Evolutionary conservation across 257 asterid species (phyloP).

Genomic region (Phtheirospermum japonicum): DNA sequence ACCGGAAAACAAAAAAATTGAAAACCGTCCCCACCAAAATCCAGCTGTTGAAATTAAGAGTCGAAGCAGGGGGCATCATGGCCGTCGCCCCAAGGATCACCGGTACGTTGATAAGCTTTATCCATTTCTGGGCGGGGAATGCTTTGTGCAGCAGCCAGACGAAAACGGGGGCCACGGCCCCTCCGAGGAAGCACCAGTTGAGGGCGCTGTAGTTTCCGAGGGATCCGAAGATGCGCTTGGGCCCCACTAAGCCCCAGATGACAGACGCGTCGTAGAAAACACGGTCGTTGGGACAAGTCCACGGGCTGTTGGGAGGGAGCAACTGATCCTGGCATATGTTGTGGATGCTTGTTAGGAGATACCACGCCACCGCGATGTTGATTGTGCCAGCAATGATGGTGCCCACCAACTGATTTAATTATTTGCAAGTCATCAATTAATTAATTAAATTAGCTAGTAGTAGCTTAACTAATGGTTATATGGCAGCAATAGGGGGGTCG

Average conservation of each 20-base stretch:
- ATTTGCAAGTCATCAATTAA: too few relatives aligned
- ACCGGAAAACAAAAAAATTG: background rate
- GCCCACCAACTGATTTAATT: too few relatives aligned
- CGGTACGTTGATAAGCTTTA: background rate
- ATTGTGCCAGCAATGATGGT: background rate
- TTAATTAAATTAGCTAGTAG: too few relatives aligned
- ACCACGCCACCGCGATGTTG: background rate
- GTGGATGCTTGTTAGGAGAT: slow-evolving; percentile 3
- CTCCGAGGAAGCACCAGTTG: background rate
- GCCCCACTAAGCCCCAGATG: slow-evolving; percentile 2
- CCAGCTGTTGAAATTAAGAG: background rate
- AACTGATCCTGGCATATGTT: slow-evolving; percentile 3
- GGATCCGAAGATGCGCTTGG: background rate
- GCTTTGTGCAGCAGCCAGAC: background rate
- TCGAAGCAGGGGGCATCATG: background rate
- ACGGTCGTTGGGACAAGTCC: background rate
- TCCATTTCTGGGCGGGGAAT: background rate
- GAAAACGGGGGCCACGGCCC: background rate
- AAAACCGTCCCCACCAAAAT: background rate
- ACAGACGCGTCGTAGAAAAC: background rate
- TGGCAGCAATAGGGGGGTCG: too few relatives aligned
- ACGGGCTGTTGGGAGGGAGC: background rate
- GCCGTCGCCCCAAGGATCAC: background rate
- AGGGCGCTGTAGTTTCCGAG: background rate
- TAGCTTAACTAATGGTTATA: too few relatives aligned